Conservation (phyloP, 164 flowering plant species). For the Paratinospora sagittata region DNA sequence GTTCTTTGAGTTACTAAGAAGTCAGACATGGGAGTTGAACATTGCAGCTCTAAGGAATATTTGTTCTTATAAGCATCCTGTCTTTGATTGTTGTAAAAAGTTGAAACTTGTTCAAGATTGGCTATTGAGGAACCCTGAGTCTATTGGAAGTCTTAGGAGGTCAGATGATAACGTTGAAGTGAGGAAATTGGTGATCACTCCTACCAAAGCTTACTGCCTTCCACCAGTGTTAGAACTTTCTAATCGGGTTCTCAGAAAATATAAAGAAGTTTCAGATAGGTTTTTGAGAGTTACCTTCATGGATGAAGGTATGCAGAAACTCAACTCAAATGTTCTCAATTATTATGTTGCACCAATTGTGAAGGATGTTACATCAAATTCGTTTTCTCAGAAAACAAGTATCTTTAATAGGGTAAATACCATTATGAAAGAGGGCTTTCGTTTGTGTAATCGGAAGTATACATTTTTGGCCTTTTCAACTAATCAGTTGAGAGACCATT, state of each 20-base stretch:
- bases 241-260: slow-evolving; percentile 77
- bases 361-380: slow-evolving; percentile 40
- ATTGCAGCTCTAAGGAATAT: slow-evolving; percentile 63
- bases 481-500: slow-evolving; percentile 82
- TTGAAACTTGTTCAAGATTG: slow-evolving; percentile 56
- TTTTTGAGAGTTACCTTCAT: slow-evolving; percentile 89
- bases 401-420: slow-evolving; percentile 54
- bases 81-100: slow-evolving; percentile 51
- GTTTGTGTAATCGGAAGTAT: slow-evolving; percentile 73
- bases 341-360: slow-evolving; percentile 64
- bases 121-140: slow-evolving; percentile 64
- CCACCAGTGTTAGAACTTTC: slow-evolving; percentile 91
- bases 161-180: slow-evolving; percentile 55
- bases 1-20: slow-evolving; percentile 57
- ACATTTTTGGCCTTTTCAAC: slow-evolving; percentile 85
- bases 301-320: slow-evolving; percentile 82
- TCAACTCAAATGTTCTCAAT: slow-evolving; percentile 44
- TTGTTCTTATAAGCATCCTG: slow-evolving; percentile 45
- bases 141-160: slow-evolving; percentile 29
- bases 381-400: slow-evolving; percentile 50
- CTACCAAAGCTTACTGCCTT: slow-evolving; percentile 83
- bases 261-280: slow-evolving; percentile 54
- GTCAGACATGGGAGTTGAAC: slow-evolving; percentile 45
- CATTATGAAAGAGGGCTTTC: slow-evolving; percentile 56
- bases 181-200: slow-evolving; percentile 79